A percentile compares a stretch with the other conserved stretches of the same genome.
These are phyloP conservation scores for Boeremia lycopersici DNA, from an alignment of 2,329 filamentous ascomycete species.

Conservation along the genomic window DNA sequence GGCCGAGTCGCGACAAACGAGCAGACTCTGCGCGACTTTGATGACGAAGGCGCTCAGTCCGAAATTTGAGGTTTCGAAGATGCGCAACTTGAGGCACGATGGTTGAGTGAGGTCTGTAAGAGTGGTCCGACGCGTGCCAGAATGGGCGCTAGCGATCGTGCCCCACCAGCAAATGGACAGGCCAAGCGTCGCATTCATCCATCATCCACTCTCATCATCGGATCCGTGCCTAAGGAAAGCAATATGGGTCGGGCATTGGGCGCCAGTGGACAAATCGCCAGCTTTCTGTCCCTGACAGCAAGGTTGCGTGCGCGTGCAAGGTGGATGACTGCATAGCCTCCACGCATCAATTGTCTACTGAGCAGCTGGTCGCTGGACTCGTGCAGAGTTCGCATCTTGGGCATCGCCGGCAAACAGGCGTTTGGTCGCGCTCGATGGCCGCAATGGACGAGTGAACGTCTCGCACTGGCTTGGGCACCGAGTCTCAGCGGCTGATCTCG, in stretches of 20 bases:
- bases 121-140: slow-evolving; percentile 17
- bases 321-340: slow-evolving; percentile 33
- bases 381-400: slow-evolving; percentile 6
- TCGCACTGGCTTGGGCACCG: slow-evolving; percentile 1
- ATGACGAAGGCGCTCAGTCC: not conserved
- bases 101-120: not conserved
- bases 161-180: slow-evolving; percentile 29
- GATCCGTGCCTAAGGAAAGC: slow-evolving; percentile 7
- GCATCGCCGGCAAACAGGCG: slow-evolving; percentile 10
- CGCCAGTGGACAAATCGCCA: slow-evolving; percentile 30
- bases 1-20: not conserved
- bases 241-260: slow-evolving; percentile 36
- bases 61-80: not conserved
- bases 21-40: not conserved
- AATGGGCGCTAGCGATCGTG: slow-evolving; percentile 17
- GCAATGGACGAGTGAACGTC: slow-evolving; percentile 1
- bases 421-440: slow-evolving; percentile 6
- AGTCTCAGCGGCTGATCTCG: not conserved
- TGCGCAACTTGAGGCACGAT: not conserved
- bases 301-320: slow-evolving; percentile 10
- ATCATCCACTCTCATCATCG: slow-evolving; percentile 11
- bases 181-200: slow-evolving; percentile 23
- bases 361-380: slow-evolving; percentile 10
- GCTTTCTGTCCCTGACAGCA: slow-evolving; percentile 28
- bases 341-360: slow-evolving; percentile 10